These are phyloP conservation scores for Trebouxia sp. DNA, from an alignment of 139 green algal genomes.

Conservation along the genomic window DNA sequence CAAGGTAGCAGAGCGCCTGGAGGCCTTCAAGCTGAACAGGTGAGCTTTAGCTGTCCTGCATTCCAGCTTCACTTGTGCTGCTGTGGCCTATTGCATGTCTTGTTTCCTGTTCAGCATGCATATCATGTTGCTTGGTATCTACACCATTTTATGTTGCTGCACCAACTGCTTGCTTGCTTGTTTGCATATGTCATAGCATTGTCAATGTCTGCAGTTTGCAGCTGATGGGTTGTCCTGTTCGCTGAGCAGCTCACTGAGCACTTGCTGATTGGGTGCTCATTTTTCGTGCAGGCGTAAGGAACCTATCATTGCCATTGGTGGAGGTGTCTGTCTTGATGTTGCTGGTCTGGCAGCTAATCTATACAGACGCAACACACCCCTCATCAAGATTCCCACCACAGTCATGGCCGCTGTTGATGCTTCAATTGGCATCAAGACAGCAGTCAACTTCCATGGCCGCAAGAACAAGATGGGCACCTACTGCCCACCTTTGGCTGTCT, in stretches of 20 bases:
- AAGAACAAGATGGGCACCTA: conserved; percentile 70
- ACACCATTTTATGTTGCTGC: background rate
- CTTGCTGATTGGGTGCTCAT: background rate
- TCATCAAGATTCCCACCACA: conserved; percentile 66
- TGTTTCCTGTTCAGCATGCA: too few species aligned
- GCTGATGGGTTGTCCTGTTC: background rate
- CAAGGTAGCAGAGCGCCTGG: conserved; percentile 41
- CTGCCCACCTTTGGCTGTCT: conserved; percentile 51
- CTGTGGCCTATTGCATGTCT: too few species aligned
- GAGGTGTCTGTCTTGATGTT: conserved; percentile 55
- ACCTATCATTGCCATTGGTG: conserved; percentile 60
- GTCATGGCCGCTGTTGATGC: conserved; percentile 61
- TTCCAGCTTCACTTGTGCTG: too few species aligned
- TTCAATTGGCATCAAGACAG: conserved; percentile 62
- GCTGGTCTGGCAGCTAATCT: conserved; percentile 52
- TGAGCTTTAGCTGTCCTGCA: too few species aligned
- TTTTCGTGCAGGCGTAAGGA: conserved; percentile 44
- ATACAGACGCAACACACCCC: conserved; percentile 51
- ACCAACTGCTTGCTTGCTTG: background rate
- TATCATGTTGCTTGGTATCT: too few species aligned
- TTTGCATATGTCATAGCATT: background rate
- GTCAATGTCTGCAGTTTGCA: background rate
- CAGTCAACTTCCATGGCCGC: conserved; percentile 57
- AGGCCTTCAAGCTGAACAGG: conserved; percentile 56
- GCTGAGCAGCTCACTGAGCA: background rate